Evolutionary conservation across 495 filamentous ascomycete genomes (phyloP), one percentile per base, ranked within the genome.

Genomic region (Chaetomidium leptoderma): DNA sequence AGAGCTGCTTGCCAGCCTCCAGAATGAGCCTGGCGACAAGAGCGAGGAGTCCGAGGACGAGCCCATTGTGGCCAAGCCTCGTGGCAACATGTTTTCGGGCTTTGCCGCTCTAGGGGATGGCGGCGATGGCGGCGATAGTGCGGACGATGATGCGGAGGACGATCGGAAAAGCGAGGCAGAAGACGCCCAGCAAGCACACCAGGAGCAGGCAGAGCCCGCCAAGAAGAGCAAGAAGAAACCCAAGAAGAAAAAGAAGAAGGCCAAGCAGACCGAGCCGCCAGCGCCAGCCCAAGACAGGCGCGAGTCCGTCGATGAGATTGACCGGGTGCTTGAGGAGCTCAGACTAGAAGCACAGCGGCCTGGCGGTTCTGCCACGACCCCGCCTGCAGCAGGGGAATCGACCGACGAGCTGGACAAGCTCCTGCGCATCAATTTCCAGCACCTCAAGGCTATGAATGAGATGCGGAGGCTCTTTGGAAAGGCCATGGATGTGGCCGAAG

Each of bases 381-480:
- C 43, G 40, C 35, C 56, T 9, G 40, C 59, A 55, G 55, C 59
- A 3, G 44, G 50, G 5, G 29, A 49, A 17, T 27, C 47, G 39
- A 40, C 51, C 8, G 30, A 45, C 35, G 45, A 76, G 68, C 66
- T 83, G 35, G 76, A 74, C 62, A 61, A 82, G n/a, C 74, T 95
- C 30, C 74, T 97, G 2, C 75, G 80, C 11, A 81, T 97, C 53
- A 91, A 93, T 44, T 81, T 87, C 1, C 81, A 86, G 58, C 83
- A 88, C 60, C 81, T 99, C 11, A 95, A 95, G 66, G 88, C 88
- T 14, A 78, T 82, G 6, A 95, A 96, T 62, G 93, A 99, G 72
- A 97, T 99, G 91, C 86, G 89, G 40, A 85, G 83, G 58, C 73
- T 99, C 3, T 99, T 99, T 72, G 93, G 93, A 0, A 86, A 87